Base-by-base conservation (phyloP, 495 filamentous ascomycete species). In the Penicillium pulvis region DNA sequence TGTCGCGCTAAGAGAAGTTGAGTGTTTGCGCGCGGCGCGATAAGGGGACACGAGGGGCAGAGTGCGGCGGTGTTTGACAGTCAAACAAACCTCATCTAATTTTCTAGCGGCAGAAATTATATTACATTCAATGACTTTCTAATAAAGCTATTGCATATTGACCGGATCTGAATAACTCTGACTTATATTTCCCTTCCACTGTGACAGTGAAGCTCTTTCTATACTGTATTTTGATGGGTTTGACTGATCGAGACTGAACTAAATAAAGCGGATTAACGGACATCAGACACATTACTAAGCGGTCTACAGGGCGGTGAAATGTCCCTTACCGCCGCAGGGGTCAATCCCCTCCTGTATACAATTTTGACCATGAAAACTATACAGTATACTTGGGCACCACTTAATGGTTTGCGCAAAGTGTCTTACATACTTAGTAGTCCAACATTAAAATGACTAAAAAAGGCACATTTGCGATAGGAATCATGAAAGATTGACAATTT, bases 21-120 rank as follows among this genome's bases (percentile, higher is more conserved):
- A 9, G 33, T 56, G 39, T 62, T 59, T 56, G 56, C 56, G 58
- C 58, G 62, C 58, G 46, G 19, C 52, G 58, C 63, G 69, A 69
- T 71, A 69, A 69, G 64, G 55, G 52, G 63, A 66, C 56, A 56
- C 51, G 61, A 62, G 65, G 62, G 61, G 56, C 55, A 53, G 33
- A 12, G 20, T 23, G 60, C 63, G 62, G 66, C 60, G 61, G 58
- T 65, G 33, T 42, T 26, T 41, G 14, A 23, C 20, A 23, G 20
- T 23, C 20, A 39, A 39, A 12, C 4, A 39, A 9, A 39, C 35
- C 35, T 12, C 10, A 39, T 39, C 14, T n/a, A 41, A 41, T 41
- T 41, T 41, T 41, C 10, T 0, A 41, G 14, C 16, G 39, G 39
- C 39, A 41, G 39, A 41, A 41, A 41, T 17, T 7, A 36, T 3